Percentiles rank a stretch among this genome's conserved stretches.
Evolutionary conservation across 129 eudicot species (phyloP).

Genomic region (Flaveria robusta): DNA sequence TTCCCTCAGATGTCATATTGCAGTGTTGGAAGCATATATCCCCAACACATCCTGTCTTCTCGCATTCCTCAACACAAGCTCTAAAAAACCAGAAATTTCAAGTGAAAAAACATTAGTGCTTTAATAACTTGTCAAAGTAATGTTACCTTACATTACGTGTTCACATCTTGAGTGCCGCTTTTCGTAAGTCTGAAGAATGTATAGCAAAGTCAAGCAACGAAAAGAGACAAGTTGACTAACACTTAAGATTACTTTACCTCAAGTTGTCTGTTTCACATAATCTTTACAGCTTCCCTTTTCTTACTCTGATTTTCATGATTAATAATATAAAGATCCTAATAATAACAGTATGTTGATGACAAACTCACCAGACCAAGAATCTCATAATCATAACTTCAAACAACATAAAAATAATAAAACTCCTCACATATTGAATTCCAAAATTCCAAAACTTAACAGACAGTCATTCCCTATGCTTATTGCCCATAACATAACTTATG

Average conservation of each 20-base stretch:
- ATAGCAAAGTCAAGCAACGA: conserved; percentile 23
- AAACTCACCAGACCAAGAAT: conserved; percentile 11
- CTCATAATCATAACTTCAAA: conserved; percentile 1
- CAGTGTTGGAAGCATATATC: conserved; percentile 82
- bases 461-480: neutral
- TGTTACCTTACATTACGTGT: conserved; percentile 25
- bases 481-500: neutral
- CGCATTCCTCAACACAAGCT: conserved; percentile 81
- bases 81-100: conserved; percentile 46
- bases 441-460: too few relatives aligned
- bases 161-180: conserved; percentile 28
- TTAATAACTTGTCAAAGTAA: conserved; percentile 10
- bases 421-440: neutral
- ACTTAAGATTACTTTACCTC: conserved; percentile 4
- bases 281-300: conserved; percentile 5
- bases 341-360: conserved; percentile 4
- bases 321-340: neutral
- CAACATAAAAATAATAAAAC: too few relatives aligned
- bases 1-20: conserved; percentile 72
- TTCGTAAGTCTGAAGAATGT: conserved; percentile 23
- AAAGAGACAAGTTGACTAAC: conserved; percentile 12
- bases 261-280: conserved; percentile 5
- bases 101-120: conserved; percentile 26
- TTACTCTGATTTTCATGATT: neutral
- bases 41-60: conserved; percentile 92